Percentiles rank a stretch among this genome's conserved stretches.
Conservation (phyloP, 352 stramenopile genomes). For the Globisporangium okanoganense region DNA sequence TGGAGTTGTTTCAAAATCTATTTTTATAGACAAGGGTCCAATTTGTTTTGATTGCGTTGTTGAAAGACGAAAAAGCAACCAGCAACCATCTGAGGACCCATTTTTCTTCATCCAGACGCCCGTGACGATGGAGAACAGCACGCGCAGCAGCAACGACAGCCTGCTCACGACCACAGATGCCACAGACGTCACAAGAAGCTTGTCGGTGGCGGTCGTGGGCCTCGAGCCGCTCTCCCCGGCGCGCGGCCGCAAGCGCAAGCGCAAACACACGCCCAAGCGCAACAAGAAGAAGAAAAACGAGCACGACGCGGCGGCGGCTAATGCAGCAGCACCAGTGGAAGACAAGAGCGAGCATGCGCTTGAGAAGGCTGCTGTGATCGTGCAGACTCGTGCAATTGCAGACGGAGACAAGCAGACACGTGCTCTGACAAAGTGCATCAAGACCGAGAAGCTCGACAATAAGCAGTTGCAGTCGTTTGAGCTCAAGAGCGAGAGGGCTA, state of each 20-base stretch:
- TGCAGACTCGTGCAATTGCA: background rate
- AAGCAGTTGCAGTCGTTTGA: background rate
- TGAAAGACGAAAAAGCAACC: too few relatives aligned
- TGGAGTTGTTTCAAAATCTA: too few relatives aligned
- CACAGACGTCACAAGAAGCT: background rate
- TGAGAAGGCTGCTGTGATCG: background rate
- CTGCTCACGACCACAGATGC: background rate
- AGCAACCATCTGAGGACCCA: too few relatives aligned
- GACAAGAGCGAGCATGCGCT: background rate
- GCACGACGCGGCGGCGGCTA: background rate
- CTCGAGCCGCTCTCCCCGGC: background rate
- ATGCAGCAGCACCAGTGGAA: background rate
- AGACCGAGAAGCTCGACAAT: background rate
- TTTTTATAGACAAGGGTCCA: too few relatives aligned
- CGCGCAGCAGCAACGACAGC: background rate
- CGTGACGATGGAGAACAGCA: background rate
- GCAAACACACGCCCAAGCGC: conserved; percentile 2
- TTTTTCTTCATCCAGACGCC: too few relatives aligned
- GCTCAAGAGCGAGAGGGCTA: background rate
- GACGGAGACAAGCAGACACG: background rate
- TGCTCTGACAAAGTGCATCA: background rate
- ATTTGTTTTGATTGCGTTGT: too few relatives aligned
- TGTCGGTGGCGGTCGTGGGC: background rate
- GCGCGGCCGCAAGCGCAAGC: conserved; percentile 3
- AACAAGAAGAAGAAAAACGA: background rate